phyloP scores from a whole-genome alignment of 805 yeast species.

The Millerago galiae region DNA sequence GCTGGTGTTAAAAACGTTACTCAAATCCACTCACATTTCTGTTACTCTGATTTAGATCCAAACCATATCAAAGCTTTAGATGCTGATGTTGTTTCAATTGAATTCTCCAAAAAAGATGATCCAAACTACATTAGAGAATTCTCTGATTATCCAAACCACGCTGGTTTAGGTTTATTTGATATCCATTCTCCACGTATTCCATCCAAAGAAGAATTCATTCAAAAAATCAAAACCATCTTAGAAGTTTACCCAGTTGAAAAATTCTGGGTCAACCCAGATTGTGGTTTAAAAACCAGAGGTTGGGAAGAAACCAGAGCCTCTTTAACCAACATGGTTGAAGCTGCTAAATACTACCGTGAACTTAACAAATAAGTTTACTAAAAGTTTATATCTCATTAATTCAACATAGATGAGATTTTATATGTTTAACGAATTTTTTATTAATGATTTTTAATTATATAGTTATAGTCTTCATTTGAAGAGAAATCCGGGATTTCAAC shows the following conservation, averaged over 20 bases:
- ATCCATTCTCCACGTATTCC: slow-evolving; percentile 99
- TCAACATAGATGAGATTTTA: slow-evolving; percentile 8
- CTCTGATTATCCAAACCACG: slow-evolving; percentile 98
- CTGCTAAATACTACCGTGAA: slow-evolving; percentile 92
- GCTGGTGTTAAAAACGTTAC: slow-evolving; percentile 94
- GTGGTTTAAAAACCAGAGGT: slow-evolving; percentile 99
- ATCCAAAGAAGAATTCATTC: slow-evolving; percentile 91
- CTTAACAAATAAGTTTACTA: slow-evolving; percentile 16
- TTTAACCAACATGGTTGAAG: slow-evolving; percentile 97
- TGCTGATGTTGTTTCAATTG: slow-evolving; percentile 98
- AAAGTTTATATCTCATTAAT: slow-evolving; percentile 6
- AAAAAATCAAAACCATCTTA: slow-evolving; percentile 89
- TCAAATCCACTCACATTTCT: slow-evolving; percentile 99
- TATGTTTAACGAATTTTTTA: slow-evolving; percentile 5
- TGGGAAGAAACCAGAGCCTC: slow-evolving; percentile 97
- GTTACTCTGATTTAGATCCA: slow-evolving; percentile 99
- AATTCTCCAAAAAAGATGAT: slow-evolving; percentile 99
- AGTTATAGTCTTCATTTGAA: slow-evolving; percentile 7
- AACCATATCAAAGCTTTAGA: slow-evolving; percentile 99
- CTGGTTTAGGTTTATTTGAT: slow-evolving; percentile 98
- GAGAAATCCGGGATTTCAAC: slow-evolving; percentile 13
- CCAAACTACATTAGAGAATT: slow-evolving; percentile 97
- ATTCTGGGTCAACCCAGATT: slow-evolving; percentile 99
- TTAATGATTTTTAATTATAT: slow-evolving; percentile 10
- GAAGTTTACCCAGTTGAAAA: slow-evolving; percentile 96